Evolutionary conservation across 2,329 filamentous ascomycete species (phyloP).

Genomic region (Plenodomus lindquistii): DNA sequence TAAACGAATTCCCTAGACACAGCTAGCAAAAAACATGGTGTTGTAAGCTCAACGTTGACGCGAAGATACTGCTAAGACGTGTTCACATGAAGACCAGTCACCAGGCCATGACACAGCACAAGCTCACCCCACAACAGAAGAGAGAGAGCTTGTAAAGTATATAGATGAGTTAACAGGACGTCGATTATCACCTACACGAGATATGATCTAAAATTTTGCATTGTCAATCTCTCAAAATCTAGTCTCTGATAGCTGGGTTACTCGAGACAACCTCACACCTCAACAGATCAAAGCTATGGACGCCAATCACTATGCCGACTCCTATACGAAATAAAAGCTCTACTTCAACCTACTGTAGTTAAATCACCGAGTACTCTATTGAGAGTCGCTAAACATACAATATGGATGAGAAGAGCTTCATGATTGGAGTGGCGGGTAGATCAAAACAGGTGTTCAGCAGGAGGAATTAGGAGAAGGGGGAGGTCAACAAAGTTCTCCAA

Average conservation of each 20-base stretch:
- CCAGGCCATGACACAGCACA: too few relatives aligned
- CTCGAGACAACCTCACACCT: constrained; percentile 8
- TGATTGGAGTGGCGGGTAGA: constrained; percentile 1
- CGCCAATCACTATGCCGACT: constrained; percentile 7
- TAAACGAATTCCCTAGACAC: too few relatives aligned
- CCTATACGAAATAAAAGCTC: constrained; percentile 1
- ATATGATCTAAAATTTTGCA: constrained; percentile 2
- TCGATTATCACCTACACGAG: too few relatives aligned
- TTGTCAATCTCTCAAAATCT: background rate
- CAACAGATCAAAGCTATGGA: constrained; percentile 5
- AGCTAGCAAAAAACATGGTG: too few relatives aligned
- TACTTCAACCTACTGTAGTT: constrained; percentile 11
- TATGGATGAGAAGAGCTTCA: constrained; percentile 14
- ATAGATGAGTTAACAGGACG: too few relatives aligned
- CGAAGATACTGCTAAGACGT: too few relatives aligned
- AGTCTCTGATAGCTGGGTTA: constrained; percentile 15
- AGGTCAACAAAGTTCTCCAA: constrained; percentile 3
- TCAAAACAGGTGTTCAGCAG: constrained; percentile 13
- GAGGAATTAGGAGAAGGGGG: background rate
- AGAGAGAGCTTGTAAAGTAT: too few relatives aligned
- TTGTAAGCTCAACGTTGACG: too few relatives aligned
- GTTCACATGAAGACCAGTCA: too few relatives aligned
- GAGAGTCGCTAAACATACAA: constrained; percentile 9
- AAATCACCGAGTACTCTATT: constrained; percentile 12
- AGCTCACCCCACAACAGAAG: too few relatives aligned